Conservation (phyloP, 495 filamentous ascomycete genomes). For the Oidiodendron maius region DNA sequence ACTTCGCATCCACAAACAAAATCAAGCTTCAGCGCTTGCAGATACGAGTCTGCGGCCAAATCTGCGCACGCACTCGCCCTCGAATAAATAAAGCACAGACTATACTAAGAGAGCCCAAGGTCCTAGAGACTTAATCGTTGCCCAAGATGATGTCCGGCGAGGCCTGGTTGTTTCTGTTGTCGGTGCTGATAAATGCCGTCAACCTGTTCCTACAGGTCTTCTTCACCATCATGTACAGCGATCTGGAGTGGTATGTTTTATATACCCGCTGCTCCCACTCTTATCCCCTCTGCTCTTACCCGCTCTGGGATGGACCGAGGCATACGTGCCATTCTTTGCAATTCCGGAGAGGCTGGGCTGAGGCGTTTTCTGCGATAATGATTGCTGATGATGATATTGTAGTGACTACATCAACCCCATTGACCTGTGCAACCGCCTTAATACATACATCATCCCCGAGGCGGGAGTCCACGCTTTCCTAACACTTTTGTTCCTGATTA, state of each 20-base stretch:
- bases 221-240: conserved; percentile 99
- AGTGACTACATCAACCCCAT: conserved; percentile 99
- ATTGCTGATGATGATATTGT: conserved; percentile 1
- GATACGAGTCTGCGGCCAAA: too few relatives aligned
- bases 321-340: too few relatives aligned
- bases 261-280: background rate
- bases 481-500: conserved; percentile 92
- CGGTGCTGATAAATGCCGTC: conserved; percentile 99
- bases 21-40: too few relatives aligned
- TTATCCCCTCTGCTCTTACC: background rate
- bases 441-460: conserved; percentile 99
- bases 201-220: conserved; percentile 99
- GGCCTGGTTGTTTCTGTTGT: conserved; percentile 97
- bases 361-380: background rate
- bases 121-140: conserved; percentile 2
- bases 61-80: too few relatives aligned
- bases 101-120: conserved; percentile 6
- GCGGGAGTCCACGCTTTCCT: conserved; percentile 94
- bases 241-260: conserved; percentile 85
- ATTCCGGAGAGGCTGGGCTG: background rate
- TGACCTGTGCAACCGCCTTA: conserved; percentile 99
- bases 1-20: too few relatives aligned
- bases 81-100: too few relatives aligned
- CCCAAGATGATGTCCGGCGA: conserved; percentile 86
- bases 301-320: too few relatives aligned